Evolutionary conservation across 805 yeast species (phyloP).

Genomic region (Lachancea dasiensis): DNA sequence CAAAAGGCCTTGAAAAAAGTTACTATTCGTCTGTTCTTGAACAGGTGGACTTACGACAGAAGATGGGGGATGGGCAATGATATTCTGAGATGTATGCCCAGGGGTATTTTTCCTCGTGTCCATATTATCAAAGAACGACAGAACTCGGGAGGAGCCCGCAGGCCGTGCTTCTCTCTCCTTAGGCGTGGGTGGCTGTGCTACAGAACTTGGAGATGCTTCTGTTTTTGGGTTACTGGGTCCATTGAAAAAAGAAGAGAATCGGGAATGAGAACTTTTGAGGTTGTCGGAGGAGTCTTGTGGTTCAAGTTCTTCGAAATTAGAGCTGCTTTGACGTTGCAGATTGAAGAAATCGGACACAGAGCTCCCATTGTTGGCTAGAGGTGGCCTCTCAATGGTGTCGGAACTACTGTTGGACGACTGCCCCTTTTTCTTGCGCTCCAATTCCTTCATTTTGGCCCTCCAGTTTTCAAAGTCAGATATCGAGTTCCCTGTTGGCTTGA

Average conservation of each 20-base stretch:
- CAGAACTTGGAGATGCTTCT: neutral
- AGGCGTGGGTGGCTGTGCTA: constrained; percentile 11
- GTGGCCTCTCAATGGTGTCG: constrained; percentile 11
- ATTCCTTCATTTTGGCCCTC: constrained; percentile 35
- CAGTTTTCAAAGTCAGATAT: constrained; percentile 38
- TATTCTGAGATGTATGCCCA: neutral
- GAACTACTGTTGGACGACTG: constrained; percentile 10
- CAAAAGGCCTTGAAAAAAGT: constrained; percentile 29
- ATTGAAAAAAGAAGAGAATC: constrained; percentile 35
- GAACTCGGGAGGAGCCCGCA: constrained; percentile 27
- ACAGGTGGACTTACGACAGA: constrained; percentile 5
- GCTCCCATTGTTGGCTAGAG: constrained; percentile 20
- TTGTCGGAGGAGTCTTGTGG: constrained; percentile 11
- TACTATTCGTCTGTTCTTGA: constrained; percentile 19
- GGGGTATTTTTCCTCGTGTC: constrained; percentile 8
- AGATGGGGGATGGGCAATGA: constrained; percentile 1
- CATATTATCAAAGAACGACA: constrained; percentile 26
- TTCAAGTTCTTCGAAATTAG: constrained; percentile 12
- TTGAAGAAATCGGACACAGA: constrained; percentile 31
- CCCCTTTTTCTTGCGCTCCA: constrained; percentile 34
- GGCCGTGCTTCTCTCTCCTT: constrained; percentile 9
- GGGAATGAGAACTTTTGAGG: constrained; percentile 22
- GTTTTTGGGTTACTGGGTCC: constrained; percentile 14
- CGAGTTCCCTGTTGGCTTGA: constrained; percentile 32
- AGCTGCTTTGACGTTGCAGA: constrained; percentile 12